These are phyloP conservation scores for Ophiocordyceps camponoti-rufipedis DNA, from an alignment of 2,329 filamentous ascomycete genomes.

Conservation along the genomic window DNA sequence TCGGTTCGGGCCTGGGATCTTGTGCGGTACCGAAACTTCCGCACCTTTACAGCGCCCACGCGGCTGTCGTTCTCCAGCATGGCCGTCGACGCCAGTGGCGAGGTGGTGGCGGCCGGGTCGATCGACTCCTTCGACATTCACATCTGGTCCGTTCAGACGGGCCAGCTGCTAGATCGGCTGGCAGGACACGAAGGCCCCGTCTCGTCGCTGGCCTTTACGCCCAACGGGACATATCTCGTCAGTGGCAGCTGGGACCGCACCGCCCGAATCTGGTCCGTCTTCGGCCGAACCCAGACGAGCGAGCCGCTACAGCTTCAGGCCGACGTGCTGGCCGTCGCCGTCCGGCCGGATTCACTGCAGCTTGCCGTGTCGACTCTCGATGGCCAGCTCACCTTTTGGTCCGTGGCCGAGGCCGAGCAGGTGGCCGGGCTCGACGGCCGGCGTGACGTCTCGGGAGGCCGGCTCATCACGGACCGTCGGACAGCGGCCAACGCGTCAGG, in stretches of 20 bases:
- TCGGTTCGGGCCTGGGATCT: constrained; percentile 93
- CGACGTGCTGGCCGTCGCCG: constrained; percentile 71
- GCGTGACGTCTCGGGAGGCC: constrained; percentile 81
- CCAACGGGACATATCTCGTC: constrained; percentile 65
- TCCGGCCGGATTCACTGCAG: constrained; percentile 80
- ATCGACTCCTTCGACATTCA: constrained; percentile 94
- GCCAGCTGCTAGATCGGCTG: constrained; percentile 78
- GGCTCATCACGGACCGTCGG: constrained; percentile 70
- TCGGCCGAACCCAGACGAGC: constrained; percentile 82
- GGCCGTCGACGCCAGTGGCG: constrained; percentile 91
- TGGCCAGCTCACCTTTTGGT: constrained; percentile 91
- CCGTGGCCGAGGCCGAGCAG: constrained; percentile 72
- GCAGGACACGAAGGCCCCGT: constrained; percentile 90
- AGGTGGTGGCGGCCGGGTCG: constrained; percentile 88
- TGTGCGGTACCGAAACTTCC: constrained; percentile 88
- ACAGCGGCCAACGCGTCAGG: constrained; percentile 82
- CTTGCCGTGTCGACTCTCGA: constrained; percentile 85
- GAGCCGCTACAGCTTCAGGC: constrained; percentile 85
- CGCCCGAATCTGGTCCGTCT: constrained; percentile 90
- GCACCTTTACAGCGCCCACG: constrained; percentile 88
- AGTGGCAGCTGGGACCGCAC: constrained; percentile 96
- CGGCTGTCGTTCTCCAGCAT: constrained; percentile 83
- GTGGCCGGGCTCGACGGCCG: constrained; percentile 74
- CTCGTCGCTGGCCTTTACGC: constrained; percentile 72
- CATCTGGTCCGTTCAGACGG: constrained; percentile 96